A percentile compares a stretch with the other conserved stretches of the same genome.
These are phyloP conservation scores for Mucor velutinosus DNA, from an alignment of 371 early-diverging fungal genomes.

Conservation along the genomic window DNA sequence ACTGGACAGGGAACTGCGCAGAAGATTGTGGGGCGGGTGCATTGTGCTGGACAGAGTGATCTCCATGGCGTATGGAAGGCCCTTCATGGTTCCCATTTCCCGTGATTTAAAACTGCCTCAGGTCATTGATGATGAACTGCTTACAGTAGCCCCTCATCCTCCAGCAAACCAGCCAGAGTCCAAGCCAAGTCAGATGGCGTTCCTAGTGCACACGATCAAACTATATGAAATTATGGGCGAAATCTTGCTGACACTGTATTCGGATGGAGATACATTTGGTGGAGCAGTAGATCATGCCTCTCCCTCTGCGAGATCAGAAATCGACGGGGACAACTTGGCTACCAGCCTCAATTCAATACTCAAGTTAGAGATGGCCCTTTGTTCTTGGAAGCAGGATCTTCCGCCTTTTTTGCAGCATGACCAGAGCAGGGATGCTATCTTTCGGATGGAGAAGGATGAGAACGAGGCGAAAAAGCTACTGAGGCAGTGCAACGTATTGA, in stretches of 20 bases:
- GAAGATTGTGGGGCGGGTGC: conserved; percentile 32
- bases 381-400: conserved; percentile 24
- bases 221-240: conserved; percentile 36
- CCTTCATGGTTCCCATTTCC: conserved; percentile 31
- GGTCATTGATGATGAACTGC: conserved; percentile 28
- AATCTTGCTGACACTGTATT: conserved; percentile 27
- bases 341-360: conserved; percentile 18
- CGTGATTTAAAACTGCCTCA: conserved; percentile 21
- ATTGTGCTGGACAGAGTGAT: conserved; percentile 31
- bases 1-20: conserved; percentile 22
- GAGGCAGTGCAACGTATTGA: conserved; percentile 30
- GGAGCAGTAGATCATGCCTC: neutral
- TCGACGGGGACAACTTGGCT: conserved; percentile 17
- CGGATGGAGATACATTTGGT: conserved; percentile 8
- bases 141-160: conserved; percentile 12
- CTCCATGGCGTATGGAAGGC: conserved; percentile 34
- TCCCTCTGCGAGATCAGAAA: conserved; percentile 1
- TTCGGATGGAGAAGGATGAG: neutral
- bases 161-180: conserved; percentile 23
- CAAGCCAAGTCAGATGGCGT: conserved; percentile 34
- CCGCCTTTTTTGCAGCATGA: conserved; percentile 25
- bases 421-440: neutral
- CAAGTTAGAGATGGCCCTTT: conserved; percentile 25
- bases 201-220: conserved; percentile 24
- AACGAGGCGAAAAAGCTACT: conserved; percentile 8